A percentile compares a stretch with the other conserved stretches of the same genome.
These are phyloP conservation scores for Toxoplasma gondii DNA, from an alignment of 169 alveolate genomes.

Conservation along the genomic window DNA sequence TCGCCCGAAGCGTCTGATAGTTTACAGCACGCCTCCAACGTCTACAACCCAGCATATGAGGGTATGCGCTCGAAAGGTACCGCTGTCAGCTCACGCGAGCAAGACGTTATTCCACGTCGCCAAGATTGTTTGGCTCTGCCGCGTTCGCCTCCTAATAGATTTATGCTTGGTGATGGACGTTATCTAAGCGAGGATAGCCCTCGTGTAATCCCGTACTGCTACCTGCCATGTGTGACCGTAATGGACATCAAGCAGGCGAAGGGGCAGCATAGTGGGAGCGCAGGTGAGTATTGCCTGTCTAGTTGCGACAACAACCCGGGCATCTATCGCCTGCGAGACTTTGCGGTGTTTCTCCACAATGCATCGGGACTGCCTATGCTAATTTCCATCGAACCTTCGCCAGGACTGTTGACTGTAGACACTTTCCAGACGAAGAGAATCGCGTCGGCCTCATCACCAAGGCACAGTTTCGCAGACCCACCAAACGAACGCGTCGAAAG, in stretches of 20 bases:
- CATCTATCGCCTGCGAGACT: not conserved
- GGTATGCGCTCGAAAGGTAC: too few relatives aligned
- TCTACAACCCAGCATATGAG: too few relatives aligned
- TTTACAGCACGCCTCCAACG: too few relatives aligned
- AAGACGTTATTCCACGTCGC: too few relatives aligned
- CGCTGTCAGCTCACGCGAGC: too few relatives aligned
- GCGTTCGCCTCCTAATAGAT: too few relatives aligned
- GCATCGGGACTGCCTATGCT: conserved; percentile 20
- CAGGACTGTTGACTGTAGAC: not conserved
- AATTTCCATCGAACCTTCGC: not conserved
- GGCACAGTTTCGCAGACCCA: not conserved
- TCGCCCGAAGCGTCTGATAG: too few relatives aligned
- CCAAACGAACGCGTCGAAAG: not conserved
- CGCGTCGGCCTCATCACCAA: not conserved
- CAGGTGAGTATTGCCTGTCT: too few relatives aligned
- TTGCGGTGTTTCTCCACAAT: not conserved
- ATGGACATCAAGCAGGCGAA: too few relatives aligned
- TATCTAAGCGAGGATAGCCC: not conserved
- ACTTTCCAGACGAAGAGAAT: not conserved
- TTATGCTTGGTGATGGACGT: too few relatives aligned
- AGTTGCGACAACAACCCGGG: not conserved
- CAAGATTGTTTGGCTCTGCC: too few relatives aligned
- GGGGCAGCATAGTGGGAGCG: too few relatives aligned
- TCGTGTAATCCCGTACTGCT: not conserved
- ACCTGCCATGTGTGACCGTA: not conserved